Conservation (phyloP, 192 early-diverging fungal genomes). For the Backusella luteola region DNA sequence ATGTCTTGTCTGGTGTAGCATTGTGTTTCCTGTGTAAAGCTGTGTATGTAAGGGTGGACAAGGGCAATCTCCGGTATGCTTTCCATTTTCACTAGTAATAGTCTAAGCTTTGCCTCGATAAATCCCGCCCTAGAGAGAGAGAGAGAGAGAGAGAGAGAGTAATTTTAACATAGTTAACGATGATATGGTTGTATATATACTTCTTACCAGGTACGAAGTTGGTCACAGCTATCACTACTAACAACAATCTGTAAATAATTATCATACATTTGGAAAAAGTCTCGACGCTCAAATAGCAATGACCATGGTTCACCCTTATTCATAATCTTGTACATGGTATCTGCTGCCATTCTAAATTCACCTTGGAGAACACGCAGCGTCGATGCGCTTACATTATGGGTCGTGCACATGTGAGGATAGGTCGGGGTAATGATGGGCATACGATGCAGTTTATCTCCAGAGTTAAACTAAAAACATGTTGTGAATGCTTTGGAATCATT, state of each 20-base stretch:
- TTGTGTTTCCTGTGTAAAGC: conserved; percentile 44
- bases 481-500: too few relatives aligned
- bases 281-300: conserved; percentile 18
- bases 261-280: conserved; percentile 27
- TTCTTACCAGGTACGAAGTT: conserved; percentile 13
- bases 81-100: conserved; percentile 67
- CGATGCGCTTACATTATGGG: conserved; percentile 64
- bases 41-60: conserved; percentile 75
- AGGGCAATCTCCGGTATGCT: conserved; percentile 48
- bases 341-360: conserved; percentile 28
- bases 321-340: conserved; percentile 27
- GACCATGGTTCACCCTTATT: conserved; percentile 22
- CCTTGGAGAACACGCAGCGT: conserved; percentile 49
- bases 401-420: conserved; percentile 70
- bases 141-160: background rate
- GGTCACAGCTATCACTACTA: conserved; percentile 7
- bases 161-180: background rate
- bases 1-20: background rate
- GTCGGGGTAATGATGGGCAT: conserved; percentile 78
- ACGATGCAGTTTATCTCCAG: conserved; percentile 46
- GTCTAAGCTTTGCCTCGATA: conserved; percentile 76
- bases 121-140: conserved; percentile 55
- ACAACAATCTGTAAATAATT: conserved; percentile 31
- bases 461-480: background rate
- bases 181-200: background rate